A percentile compares a stretch with the other conserved stretches of the same genome.
These are phyloP conservation scores for Fusarium torulosum DNA, from an alignment of 2,329 filamentous ascomycete species.

Conservation along the genomic window DNA sequence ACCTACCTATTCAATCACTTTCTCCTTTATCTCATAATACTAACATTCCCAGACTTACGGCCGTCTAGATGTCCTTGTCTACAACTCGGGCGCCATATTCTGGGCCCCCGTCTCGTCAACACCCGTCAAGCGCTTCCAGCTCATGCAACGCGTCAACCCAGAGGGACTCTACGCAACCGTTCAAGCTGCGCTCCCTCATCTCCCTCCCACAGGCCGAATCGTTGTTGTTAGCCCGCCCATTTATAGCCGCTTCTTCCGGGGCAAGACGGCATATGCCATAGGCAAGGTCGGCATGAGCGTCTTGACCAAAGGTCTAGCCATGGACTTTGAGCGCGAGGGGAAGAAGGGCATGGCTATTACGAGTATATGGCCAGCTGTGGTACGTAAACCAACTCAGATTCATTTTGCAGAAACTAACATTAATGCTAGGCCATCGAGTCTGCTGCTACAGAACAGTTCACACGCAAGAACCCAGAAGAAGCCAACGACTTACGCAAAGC, in stretches of 20 bases:
- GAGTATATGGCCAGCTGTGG: slow-evolving; percentile 84
- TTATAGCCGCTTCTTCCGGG: slow-evolving; percentile 85
- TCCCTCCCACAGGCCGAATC: slow-evolving; percentile 71
- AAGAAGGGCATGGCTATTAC: slow-evolving; percentile 79
- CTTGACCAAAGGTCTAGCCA: slow-evolving; percentile 82
- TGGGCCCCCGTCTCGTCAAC: slow-evolving; percentile 82
- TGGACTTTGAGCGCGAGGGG: slow-evolving; percentile 80
- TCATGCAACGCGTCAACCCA: slow-evolving; percentile 81
- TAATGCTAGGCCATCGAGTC: slow-evolving; percentile 74
- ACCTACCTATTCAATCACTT: not conserved
- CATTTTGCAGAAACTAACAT: slow-evolving; percentile 1
- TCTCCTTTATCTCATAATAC: not conserved
- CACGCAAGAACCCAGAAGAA: slow-evolving; percentile 58
- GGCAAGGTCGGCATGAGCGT: slow-evolving; percentile 87
- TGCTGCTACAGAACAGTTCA: slow-evolving; percentile 74
- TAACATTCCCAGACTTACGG: slow-evolving; percentile 61
- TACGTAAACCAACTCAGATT: slow-evolving; percentile 53
- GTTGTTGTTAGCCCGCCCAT: slow-evolving; percentile 87
- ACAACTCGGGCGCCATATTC: slow-evolving; percentile 89
- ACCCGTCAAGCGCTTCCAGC: slow-evolving; percentile 79
- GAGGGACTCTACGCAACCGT: slow-evolving; percentile 81
- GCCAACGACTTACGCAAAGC: slow-evolving; percentile 73
- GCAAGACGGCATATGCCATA: slow-evolving; percentile 86
- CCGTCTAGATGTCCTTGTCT: slow-evolving; percentile 79
- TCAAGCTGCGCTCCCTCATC: slow-evolving; percentile 76